Conservation (phyloP, 345 rosid genomes). For the Dimocarpus longan region DNA sequence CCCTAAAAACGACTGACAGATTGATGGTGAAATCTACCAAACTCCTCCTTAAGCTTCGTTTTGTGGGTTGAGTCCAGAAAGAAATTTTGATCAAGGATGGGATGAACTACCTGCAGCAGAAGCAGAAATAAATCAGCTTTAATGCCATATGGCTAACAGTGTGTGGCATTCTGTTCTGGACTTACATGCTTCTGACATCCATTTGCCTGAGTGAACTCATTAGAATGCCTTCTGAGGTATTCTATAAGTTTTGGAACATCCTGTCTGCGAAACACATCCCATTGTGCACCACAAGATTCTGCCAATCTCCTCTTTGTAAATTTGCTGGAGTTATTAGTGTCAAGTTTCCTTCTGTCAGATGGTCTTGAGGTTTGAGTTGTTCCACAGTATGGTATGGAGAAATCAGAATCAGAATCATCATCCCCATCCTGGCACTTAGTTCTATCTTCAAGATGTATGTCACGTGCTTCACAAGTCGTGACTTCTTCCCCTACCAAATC, state of each 20-base stretch:
- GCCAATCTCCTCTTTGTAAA: conserved; percentile 35
- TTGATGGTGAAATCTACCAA: conserved; percentile 48
- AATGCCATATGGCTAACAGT: conserved; percentile 12
- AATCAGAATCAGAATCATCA: conserved; percentile 45
- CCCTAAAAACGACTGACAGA: not conserved
- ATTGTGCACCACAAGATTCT: conserved; percentile 69
- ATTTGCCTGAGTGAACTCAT: conserved; percentile 47
- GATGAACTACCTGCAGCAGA: conserved; percentile 68
- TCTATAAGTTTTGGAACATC: conserved; percentile 84
- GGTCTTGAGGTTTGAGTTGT: conserved; percentile 37
- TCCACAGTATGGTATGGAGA: conserved; percentile 37
- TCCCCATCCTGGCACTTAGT: conserved; percentile 33
- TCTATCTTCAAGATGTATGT: conserved; percentile 25
- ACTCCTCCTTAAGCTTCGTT: conserved; percentile 83
- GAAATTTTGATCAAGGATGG: conserved; percentile 81
- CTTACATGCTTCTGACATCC: conserved; percentile 59
- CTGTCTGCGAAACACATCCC: conserved; percentile 93
- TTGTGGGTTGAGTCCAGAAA: conserved; percentile 77
- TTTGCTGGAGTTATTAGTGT: conserved; percentile 31
- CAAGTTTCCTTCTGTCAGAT: conserved; percentile 32
- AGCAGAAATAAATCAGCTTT: conserved; percentile 18
- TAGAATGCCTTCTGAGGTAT: conserved; percentile 66
- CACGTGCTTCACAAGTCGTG: conserved; percentile 27
- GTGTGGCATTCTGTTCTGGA: conserved; percentile 5
- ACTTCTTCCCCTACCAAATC: conserved; percentile 37